Evolutionary conservation across 495 filamentous ascomycete genomes (phyloP).

Genomic region (Penicillium cataractarum): DNA sequence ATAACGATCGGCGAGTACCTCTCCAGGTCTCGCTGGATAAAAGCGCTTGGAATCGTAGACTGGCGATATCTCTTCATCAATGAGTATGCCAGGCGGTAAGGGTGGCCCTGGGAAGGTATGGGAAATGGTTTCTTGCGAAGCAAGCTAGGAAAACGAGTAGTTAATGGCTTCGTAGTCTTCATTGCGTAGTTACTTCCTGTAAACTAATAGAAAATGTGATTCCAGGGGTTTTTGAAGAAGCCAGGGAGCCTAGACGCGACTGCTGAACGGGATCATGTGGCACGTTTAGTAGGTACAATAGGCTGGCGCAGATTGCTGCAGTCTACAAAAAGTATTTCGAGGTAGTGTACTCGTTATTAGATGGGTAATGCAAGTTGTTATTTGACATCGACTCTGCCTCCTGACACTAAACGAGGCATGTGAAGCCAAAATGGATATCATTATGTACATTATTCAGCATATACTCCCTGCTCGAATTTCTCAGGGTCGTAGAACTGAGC

Average conservation of each 20-base stretch:
- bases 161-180: slow-evolving; percentile 23
- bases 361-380: no score
- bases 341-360: no score
- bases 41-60: slow-evolving; percentile 44
- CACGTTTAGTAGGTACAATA: no score
- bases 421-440: background rate
- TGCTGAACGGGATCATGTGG: background rate
- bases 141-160: slow-evolving; percentile 22
- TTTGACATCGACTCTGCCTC: no score
- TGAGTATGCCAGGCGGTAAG: slow-evolving; percentile 33
- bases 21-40: slow-evolving; percentile 48
- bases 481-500: slow-evolving; percentile 80
- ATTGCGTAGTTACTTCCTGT: slow-evolving; percentile 10
- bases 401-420: no score
- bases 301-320: no score
- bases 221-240: background rate
- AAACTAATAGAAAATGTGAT: background rate
- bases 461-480: slow-evolving; percentile 76
- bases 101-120: slow-evolving; percentile 30
- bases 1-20: slow-evolving; percentile 44
- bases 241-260: background rate
- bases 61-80: slow-evolving; percentile 41
- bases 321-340: no score
- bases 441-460: slow-evolving; percentile 43
- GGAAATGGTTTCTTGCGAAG: slow-evolving; percentile 39